phyloP scores from a whole-genome alignment of 164 flowering plant genomes.

The Sextonia rubra region DNA sequence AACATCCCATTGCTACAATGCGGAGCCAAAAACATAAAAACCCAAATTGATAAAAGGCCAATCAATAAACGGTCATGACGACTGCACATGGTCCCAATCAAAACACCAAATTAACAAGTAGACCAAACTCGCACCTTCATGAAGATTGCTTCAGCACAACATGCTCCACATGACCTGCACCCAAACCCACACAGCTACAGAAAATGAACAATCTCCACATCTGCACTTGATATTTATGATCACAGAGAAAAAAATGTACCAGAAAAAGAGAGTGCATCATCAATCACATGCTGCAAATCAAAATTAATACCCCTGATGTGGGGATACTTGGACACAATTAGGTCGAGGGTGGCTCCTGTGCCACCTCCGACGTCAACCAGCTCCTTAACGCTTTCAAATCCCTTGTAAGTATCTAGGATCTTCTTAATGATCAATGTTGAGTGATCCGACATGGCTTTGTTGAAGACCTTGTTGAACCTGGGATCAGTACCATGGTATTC shows the following conservation, averaged over 20 bases:
- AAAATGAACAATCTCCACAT: neutral
- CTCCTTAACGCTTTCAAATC: conserved; percentile 23
- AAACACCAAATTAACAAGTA: too few species aligned
- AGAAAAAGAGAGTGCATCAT: conserved; percentile 14
- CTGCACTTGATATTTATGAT: neutral
- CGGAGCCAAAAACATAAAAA: too few species aligned
- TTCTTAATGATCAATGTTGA: conserved; percentile 14
- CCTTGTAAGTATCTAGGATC: conserved; percentile 24
- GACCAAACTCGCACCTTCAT: conserved; percentile 23
- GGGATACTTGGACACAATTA: conserved; percentile 32
- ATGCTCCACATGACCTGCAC: conserved; percentile 23
- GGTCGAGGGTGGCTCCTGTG: conserved; percentile 17
- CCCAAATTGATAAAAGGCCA: too few species aligned
- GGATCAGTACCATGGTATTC: conserved; percentile 16
- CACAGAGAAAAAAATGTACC: conserved; percentile 7
- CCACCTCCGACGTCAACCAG: conserved; percentile 39
- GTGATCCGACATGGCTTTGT: conserved; percentile 7
- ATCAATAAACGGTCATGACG: too few species aligned
- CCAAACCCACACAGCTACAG: neutral
- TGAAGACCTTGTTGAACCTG: conserved; percentile 20
- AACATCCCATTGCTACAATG: too few species aligned
- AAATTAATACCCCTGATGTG: conserved; percentile 30
- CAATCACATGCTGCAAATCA: conserved; percentile 25
- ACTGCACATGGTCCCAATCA: too few species aligned
- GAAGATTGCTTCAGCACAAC: conserved; percentile 35